Base-by-base conservation (phyloP, 176 grass and related monocot genomes). In the Eragrostis nindensis region DNA sequence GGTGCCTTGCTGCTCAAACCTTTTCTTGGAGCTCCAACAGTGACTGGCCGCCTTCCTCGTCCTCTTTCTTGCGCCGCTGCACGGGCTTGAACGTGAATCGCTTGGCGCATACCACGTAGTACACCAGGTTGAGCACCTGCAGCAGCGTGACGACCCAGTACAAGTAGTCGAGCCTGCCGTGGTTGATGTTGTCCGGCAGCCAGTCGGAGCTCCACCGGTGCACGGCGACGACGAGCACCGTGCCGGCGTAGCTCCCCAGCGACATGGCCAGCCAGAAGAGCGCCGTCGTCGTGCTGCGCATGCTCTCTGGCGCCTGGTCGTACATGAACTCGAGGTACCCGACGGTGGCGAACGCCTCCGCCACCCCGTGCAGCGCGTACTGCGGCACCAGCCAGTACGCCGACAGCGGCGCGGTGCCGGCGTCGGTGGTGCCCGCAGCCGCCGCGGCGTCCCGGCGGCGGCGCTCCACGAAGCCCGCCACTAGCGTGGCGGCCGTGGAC, bases 161-260 rank as follows among this genome's bases (percentile, higher is more conserved):
- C 66, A 87, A 87, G 81, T 94, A 89, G 21, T 97, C 89, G 7
- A 97, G 74, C 68, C 83, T 89, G 15, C 85, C 94, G 39, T 72
- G 67, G 75, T 94, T 97, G 76, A 97, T 86, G 75, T 97, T 89
- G 68, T 97, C 91, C 76, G 93, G 94, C 17, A 97, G 91, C 94
- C 94, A 97, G 8, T n/a, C 21, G 21, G 21, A n/a, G 38, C 86
- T 91, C 77, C 90, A 97, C 22, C 30, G 70, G 60, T 96, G 93
- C 41, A 96, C 87, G 13, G 74, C 25, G 5, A 70, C 60, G 60
- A 97, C 84, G 7, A 97, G 77, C 77, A 83, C n/a, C 25, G 88
- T 89, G 84, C 94, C 93, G 1, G 80, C 69, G 72, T 97, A 97
- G 81, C 84, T 93, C 21, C 94, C 94, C 61, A 88, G 73, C 45